Base-by-base conservation (phyloP, 2,329 filamentous ascomycete species). In the Fusarium newnesense region DNA sequence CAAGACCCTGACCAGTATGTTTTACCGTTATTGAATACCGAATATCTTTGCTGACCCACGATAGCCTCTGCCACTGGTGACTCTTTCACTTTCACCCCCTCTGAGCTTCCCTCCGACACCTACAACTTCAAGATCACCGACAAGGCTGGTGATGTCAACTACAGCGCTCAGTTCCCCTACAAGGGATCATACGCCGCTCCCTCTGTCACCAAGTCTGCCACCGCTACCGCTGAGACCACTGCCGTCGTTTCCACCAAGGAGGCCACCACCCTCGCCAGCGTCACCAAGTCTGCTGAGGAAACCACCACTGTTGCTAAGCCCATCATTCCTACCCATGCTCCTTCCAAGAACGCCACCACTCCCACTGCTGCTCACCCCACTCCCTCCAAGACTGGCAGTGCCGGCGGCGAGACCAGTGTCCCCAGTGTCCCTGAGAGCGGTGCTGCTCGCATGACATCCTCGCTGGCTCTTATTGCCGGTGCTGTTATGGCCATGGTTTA, bases 51-150 rank as follows among this genome's bases (percentile, higher is more conserved):
- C 67, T 73, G 37, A 74, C 26, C 11, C 7, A 16, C 39, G 2
- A n/a, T 19, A 77, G 76, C 40, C 40, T 32, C 36, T 19, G 76
- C 76, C 15, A 19, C 65, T 32, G 76, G 73, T 32, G 54, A 72
- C 40, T 78, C 79, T 37, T 78, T 75, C 76, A 79, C 76, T 26
- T 76, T 80, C 58, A 81, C 75, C 18, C 78, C 79, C 34, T 34
- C 56, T 21, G 63, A 70, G 58, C 50, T 81, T 9, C 77, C 78
- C 58, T 70, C 79, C 28, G 82, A 77, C 70, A 70, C 64, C 49
- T 83, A 83, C 78, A 77, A 73, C 76, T 81, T 83, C 76, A 78
- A 79, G 73, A 82, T 83, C 73, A 69, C 79, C 74, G 79, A 79
- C 70, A 58, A 67, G 19, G 54, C 70, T 57, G 71, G 69, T 34